phyloP scores from a whole-genome alignment of 345 rosid species.

The Aurinia saxatilis region DNA sequence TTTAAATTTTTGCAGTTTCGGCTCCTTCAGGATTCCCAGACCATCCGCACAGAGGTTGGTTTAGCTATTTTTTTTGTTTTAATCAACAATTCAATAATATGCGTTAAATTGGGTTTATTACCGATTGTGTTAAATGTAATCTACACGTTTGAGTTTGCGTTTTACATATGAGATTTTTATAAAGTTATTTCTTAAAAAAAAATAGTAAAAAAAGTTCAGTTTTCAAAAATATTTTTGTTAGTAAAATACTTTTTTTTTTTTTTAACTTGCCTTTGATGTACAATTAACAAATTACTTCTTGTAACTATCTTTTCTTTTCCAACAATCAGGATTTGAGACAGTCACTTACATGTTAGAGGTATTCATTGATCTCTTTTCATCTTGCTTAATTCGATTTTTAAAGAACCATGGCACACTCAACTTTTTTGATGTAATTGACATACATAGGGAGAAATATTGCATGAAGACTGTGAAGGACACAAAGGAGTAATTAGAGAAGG shows the following conservation, averaged over 20 bases:
- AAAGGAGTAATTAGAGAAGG: constrained; percentile 72
- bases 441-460: constrained; percentile 55
- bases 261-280: background rate
- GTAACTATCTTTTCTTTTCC: background rate
- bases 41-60: constrained; percentile 86
- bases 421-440: background rate
- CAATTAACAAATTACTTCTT: background rate
- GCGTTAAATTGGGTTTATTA: no score
- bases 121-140: background rate
- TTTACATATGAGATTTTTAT: background rate
- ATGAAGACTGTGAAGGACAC: constrained; percentile 89
- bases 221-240: no score
- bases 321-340: constrained; percentile 80
- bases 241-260: background rate
- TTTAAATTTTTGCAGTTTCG: constrained; percentile 42
- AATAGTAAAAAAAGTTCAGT: no score
- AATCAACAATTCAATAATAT: no score
- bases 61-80: no score
- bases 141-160: background rate
- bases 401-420: background rate
- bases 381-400: background rate
- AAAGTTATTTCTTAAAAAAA: no score
- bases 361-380: background rate
- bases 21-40: constrained; percentile 93
- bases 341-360: constrained; percentile 97